These are phyloP conservation scores for Hortiboletus flavorubellus DNA, from an alignment of 768 basidiomycete genomes.

Conservation along the genomic window DNA sequence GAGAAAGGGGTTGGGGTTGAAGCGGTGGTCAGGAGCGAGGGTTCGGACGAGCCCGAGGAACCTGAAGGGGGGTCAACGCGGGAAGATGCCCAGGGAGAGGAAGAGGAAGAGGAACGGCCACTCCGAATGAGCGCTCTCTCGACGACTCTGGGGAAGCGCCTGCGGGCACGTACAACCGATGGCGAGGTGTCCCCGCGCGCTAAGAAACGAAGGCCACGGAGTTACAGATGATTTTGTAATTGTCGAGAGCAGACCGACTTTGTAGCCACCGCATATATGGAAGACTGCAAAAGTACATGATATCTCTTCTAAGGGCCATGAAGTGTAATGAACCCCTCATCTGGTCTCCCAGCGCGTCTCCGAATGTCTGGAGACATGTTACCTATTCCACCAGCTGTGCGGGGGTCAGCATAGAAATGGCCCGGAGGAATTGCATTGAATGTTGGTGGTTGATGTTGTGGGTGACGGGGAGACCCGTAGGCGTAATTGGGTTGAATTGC, in stretches of 20 bases:
- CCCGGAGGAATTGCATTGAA: constrained; percentile 36
- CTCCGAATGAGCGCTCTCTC: background rate
- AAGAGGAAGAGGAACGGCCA: background rate
- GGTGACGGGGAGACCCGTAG: constrained; percentile 33
- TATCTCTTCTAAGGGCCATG: constrained; percentile 24
- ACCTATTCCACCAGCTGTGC: constrained; percentile 32
- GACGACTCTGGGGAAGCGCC: constrained; percentile 13
- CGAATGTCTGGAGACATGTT: constrained; percentile 36
- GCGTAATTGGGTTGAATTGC: constrained; percentile 26
- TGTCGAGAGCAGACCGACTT: background rate
- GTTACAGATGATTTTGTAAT: background rate
- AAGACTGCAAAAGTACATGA: constrained; percentile 6
- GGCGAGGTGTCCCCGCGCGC: constrained; percentile 10
- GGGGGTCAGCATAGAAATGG: constrained; percentile 41
- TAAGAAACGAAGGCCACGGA: constrained; percentile 16
- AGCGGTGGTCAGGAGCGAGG: background rate
- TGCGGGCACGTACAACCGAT: constrained; percentile 10
- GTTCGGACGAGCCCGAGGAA: constrained; percentile 11
- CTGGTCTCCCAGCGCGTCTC: constrained; percentile 29
- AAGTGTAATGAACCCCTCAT: constrained; percentile 33
- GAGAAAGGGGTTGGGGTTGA: background rate
- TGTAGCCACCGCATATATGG: background rate
- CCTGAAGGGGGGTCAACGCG: constrained; percentile 7
- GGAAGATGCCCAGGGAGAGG: constrained; percentile 1
- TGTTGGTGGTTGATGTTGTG: constrained; percentile 23